phyloP scores from a whole-genome alignment of 768 basidiomycete species.

The Tricholoma flavovirens region DNA sequence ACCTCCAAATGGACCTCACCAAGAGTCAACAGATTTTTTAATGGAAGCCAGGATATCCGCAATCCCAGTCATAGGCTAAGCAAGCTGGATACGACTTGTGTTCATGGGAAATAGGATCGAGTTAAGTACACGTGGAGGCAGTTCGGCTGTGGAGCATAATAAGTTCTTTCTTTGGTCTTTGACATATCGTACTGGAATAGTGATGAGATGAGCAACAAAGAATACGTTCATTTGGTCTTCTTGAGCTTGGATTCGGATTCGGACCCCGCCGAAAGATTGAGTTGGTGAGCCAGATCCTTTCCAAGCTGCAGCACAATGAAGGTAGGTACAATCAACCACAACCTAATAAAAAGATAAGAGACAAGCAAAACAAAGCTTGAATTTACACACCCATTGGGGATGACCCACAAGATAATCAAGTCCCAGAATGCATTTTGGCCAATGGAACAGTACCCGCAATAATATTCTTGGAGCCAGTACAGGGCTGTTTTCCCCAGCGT shows the following conservation, averaged over 20 bases:
- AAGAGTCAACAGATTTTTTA: no score
- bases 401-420: slow-evolving; percentile 57
- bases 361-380: not conserved
- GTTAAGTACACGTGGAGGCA: not conserved
- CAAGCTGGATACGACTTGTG: not conserved
- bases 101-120: not conserved
- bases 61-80: not conserved
- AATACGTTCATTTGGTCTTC: slow-evolving; percentile 9
- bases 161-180: not conserved
- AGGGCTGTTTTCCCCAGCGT: slow-evolving; percentile 81
- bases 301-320: slow-evolving; percentile 57
- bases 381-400: slow-evolving; percentile 69
- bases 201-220: not conserved
- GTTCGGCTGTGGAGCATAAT: not conserved
- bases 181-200: not conserved
- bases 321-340: slow-evolving; percentile 74
- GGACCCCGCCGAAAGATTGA: slow-evolving; percentile 25
- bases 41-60: no score
- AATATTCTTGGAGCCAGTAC: slow-evolving; percentile 81
- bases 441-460: slow-evolving; percentile 61
- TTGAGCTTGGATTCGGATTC: slow-evolving; percentile 17
- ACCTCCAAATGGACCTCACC: no score
- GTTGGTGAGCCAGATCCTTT: slow-evolving; percentile 48
- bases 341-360: slow-evolving; percentile 27
- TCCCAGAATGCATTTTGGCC: slow-evolving; percentile 63